Evolutionary conservation across 495 filamentous ascomycete species (phyloP), one percentile per base, ranked within the genome.

Genomic region (Parmelia sp.): DNA sequence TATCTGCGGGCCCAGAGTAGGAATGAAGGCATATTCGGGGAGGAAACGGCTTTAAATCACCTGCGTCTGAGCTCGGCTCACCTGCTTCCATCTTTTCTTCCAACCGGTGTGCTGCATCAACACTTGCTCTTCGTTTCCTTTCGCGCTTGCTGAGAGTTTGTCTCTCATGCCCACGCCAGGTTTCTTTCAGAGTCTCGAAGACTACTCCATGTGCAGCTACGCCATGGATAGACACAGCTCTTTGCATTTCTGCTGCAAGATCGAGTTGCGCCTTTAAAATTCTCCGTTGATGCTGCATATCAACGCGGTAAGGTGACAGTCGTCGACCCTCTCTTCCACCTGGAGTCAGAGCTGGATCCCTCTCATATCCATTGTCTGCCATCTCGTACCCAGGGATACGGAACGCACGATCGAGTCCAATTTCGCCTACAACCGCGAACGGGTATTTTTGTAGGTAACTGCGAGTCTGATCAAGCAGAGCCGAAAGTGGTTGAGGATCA

Each of bases 21-120:
- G 92, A 96, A 74, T 98, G 94, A 69, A 98, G 81, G 71, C 94
- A 98, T 69, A 97, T 87, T 39, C 92, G 83, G 3, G 93, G 92
- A 12, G 94, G 94, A 71, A 89, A 98, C 0, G 88, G 88, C 53
- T 81, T 78, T 47, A 80, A 77, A 15, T 65, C 68, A 36, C 64
- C 63, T 53, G 33, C 36, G n/a, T 71, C 58, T 11, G 65, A 53
- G 44, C 65, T 27, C 42, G 58, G 39, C 31, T 71, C 66, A 15
- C 71, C 67, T 25, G 76, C 75, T 6, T 79, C 76, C 37, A 73
- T 71, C 2, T 68, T 71, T n/a, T 76, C 71, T 23, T 74, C 74
- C 29, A 66, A 67, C 31, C 66, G 67, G 64, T 75, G 66, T 0
- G 72, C 74, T 21, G 68, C 70, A 14, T 71, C 68, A 29, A 70